Base-by-base conservation (phyloP, 805 yeast genomes). In the Wickerhamomyces xylosicus region DNA sequence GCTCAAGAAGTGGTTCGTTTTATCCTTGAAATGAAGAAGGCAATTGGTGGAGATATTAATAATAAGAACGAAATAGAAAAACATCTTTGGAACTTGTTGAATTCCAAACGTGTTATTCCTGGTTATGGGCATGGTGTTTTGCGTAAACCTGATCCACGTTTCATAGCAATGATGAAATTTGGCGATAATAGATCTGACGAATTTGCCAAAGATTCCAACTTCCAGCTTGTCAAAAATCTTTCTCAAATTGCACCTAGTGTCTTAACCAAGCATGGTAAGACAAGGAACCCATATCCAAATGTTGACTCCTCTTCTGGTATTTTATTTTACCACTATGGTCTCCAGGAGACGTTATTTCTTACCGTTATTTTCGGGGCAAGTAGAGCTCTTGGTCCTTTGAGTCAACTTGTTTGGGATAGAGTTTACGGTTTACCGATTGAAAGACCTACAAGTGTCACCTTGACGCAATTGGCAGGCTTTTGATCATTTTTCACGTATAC, bases 51-150 rank as follows among this genome's bases (percentile, higher is more conserved):
- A 1, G 52, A 52, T 17, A 44, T 51, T 27, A 33, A 44, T 19
- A 38, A 47, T 28, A 61, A 66, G 47, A 67, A 58, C 41, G 71
- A 74, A 52, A 78, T 83, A 47, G 77, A 74, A 61, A 66, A 69
- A 48, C 76, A 78, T 67, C 64, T 83, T 52, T 82, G 92, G 92
- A 68, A 69, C 32, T 64, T 81, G 38, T 69, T 83, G 48, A 75
- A 79, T 60, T 66, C 78, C 35, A 85, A 85, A 45, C 72, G 87
- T 54, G 92, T 83, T 44, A 78, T 83, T 46, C 94, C 94, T 46
- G 94, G 94, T 45, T 84, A 84, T 66, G 94, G 94, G 36, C 94
- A 83, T 61, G 92, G 92, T 40, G 92, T 83, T 38, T 69, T 83
- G 60, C 72, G 94, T 64, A 77, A 74, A 69, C 77, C 90, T 37